Evolutionary conservation across 2,329 filamentous ascomycete species (phyloP).

Genomic region (Aciculosporium take): DNA sequence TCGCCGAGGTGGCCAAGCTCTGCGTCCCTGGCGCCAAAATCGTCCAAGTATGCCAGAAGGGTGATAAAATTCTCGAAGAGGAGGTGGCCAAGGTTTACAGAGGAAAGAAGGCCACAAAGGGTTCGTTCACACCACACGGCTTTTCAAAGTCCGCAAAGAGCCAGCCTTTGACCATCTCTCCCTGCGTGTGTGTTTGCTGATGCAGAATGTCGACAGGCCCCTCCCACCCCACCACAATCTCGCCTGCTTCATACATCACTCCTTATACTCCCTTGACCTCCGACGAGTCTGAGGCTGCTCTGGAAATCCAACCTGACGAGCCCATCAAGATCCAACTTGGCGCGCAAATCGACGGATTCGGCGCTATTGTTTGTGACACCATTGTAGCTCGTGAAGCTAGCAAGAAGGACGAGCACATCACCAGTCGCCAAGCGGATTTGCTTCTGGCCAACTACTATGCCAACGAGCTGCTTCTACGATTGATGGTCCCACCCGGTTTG

Average conservation of each 20-base stretch:
- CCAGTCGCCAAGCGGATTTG: conserved; percentile 71
- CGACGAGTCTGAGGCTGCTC: conserved; percentile 70
- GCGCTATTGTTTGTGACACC: conserved; percentile 90
- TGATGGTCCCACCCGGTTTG: conserved; percentile 84
- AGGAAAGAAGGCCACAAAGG: conserved; percentile 93
- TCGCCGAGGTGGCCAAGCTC: conserved; percentile 64
- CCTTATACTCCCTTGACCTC: conserved; percentile 87
- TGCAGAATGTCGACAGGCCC: conserved; percentile 42
- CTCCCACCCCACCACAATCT: conserved; percentile 87
- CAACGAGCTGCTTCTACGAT: conserved; percentile 82
- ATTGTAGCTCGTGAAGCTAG: conserved; percentile 55
- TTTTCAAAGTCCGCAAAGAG: not conserved
- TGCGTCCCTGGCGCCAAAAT: conserved; percentile 82
- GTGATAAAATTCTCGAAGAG: conserved; percentile 87
- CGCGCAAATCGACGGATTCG: conserved; percentile 94
- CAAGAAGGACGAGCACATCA: conserved; percentile 48
- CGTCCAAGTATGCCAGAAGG: conserved; percentile 85
- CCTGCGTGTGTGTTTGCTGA: conserved; percentile 2
- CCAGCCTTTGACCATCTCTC: too few species aligned
- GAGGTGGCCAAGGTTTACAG: conserved; percentile 94
- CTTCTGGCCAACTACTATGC: conserved; percentile 85
- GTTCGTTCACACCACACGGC: conserved; percentile 29
- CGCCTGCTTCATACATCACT: conserved; percentile 84
- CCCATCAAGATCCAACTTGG: conserved; percentile 97
- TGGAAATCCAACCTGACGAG: conserved; percentile 71